Evolutionary conservation across 2,329 filamentous ascomycete species (phyloP).

Genomic region (Cordyceps pruinosa): DNA sequence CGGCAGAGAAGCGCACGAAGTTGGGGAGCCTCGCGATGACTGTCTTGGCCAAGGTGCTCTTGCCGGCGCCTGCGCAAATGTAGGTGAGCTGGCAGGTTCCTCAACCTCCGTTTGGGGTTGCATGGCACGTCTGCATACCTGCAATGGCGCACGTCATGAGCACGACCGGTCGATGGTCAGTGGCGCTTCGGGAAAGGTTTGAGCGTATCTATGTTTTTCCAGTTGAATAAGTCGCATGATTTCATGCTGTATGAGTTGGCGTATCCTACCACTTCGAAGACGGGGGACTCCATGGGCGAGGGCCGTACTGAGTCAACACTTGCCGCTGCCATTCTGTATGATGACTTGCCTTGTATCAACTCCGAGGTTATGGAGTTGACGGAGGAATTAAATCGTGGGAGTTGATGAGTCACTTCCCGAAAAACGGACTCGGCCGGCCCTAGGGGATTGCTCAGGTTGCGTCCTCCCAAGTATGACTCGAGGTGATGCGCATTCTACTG

Average conservation of each 20-base stretch:
- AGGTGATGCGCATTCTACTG: too few relatives aligned
- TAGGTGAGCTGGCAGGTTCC: not conserved
- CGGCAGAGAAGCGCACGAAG: constrained; percentile 9
- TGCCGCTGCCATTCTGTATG: not conserved
- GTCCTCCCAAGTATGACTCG: too few relatives aligned
- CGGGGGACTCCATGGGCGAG: not conserved
- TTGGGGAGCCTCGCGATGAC: not conserved
- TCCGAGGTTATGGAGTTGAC: too few relatives aligned
- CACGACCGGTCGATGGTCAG: not conserved
- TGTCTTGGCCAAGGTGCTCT: constrained; percentile 12
- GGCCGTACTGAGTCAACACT: not conserved
- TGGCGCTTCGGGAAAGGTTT: not conserved
- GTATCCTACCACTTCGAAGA: constrained; percentile 1
- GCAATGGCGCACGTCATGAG: constrained; percentile 12
- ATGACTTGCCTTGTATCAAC: too few relatives aligned
- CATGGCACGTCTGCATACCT: not conserved
- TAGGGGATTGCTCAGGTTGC: too few relatives aligned
- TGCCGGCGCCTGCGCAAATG: constrained; percentile 2
- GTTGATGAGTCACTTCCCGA: too few relatives aligned
- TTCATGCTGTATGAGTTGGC: not conserved
- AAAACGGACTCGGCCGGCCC: too few relatives aligned
- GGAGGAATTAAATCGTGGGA: too few relatives aligned
- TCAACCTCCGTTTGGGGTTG: not conserved
- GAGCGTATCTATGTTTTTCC: constrained; percentile 3
- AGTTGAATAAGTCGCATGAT: not conserved